Evolutionary conservation across 148 eudicot genomes (phyloP).

Genomic region (Pouteria glomerata): DNA sequence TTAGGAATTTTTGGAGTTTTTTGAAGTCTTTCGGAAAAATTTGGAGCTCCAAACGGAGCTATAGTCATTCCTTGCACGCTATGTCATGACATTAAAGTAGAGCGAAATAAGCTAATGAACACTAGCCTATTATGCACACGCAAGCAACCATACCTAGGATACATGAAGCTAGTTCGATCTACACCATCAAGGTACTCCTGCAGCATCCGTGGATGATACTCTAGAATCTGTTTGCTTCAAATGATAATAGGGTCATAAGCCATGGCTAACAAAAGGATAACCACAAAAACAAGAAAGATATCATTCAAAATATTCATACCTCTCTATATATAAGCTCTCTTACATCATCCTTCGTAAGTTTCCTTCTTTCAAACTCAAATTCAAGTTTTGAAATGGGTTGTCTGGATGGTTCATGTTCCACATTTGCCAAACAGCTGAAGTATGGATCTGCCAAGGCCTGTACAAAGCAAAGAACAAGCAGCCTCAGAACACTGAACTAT

Average conservation of each 20-base stretch:
- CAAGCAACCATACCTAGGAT: constrained; percentile 46
- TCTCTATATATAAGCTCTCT: constrained; percentile 66
- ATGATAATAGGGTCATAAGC: constrained; percentile 4
- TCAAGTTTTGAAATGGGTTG: constrained; percentile 71
- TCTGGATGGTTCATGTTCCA: constrained; percentile 65
- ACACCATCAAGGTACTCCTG: constrained; percentile 62
- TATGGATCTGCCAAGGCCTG: constrained; percentile 86
- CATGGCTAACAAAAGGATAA: constrained; percentile 8
- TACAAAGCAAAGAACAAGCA: constrained; percentile 12
- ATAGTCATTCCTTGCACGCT: not conserved
- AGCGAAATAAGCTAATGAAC: not conserved
- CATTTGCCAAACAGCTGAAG: constrained; percentile 64
- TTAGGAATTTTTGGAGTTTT: no score
- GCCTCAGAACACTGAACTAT: not conserved
- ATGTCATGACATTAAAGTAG: not conserved
- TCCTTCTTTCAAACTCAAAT: constrained; percentile 66
- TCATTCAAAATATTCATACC: constrained; percentile 31
- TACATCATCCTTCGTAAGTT: constrained; percentile 51
- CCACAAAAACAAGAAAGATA: constrained; percentile 7
- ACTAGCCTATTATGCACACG: not conserved
- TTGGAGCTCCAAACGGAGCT: no score
- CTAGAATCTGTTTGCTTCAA: constrained; percentile 46
- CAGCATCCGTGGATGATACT: constrained; percentile 82
- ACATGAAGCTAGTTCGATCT: constrained; percentile 72
- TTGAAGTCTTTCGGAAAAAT: no score